Percentiles rank a stretch among this genome's conserved stretches.
phyloP scores from a whole-genome alignment of 495 filamentous ascomycete genomes.

The Lichina pygmaea region DNA sequence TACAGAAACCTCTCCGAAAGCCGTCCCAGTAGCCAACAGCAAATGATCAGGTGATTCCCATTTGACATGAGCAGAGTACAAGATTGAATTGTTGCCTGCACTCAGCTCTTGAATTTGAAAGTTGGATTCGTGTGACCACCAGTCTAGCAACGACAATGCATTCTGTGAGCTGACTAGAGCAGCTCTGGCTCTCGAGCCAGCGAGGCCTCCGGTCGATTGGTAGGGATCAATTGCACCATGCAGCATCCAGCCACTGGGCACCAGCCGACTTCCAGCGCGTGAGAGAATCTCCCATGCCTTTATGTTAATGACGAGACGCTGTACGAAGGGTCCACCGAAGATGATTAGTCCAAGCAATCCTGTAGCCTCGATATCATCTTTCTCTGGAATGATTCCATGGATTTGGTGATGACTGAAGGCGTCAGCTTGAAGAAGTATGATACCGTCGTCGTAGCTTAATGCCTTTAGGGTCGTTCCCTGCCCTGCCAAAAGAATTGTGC shows the following conservation, averaged over 20 bases:
- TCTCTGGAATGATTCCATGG: constrained; percentile 31
- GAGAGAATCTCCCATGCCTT: constrained; percentile 22
- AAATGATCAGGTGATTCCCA: constrained; percentile 28
- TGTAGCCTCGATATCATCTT: neutral
- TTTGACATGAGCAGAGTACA: constrained; percentile 59
- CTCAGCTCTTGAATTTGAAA: neutral
- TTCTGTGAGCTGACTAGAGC: neutral
- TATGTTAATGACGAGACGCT: neutral
- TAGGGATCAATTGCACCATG: constrained; percentile 26
- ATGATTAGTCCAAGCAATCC: constrained; percentile 1
- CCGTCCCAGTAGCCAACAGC: constrained; percentile 66
- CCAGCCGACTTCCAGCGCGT: constrained; percentile 8
- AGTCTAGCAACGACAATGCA: neutral
- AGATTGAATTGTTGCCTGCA: constrained; percentile 24
- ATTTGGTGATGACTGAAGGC: constrained; percentile 39
- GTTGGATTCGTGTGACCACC: no score
- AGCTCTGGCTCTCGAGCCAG: neutral
- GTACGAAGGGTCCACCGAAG: constrained; percentile 11
- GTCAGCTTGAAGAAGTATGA: constrained; percentile 5
- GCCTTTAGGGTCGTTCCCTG: constrained; percentile 49
- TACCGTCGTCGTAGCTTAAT: constrained; percentile 15
- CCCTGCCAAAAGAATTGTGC: constrained; percentile 32
- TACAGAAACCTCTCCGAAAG: constrained; percentile 75
- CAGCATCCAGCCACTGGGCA: constrained; percentile 57
- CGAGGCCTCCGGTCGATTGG: neutral